Evolutionary conservation across 2,329 filamentous ascomycete species (phyloP), one percentile per base, ranked within the genome.

Genomic region (Colletotrichum chrysophilum): DNA sequence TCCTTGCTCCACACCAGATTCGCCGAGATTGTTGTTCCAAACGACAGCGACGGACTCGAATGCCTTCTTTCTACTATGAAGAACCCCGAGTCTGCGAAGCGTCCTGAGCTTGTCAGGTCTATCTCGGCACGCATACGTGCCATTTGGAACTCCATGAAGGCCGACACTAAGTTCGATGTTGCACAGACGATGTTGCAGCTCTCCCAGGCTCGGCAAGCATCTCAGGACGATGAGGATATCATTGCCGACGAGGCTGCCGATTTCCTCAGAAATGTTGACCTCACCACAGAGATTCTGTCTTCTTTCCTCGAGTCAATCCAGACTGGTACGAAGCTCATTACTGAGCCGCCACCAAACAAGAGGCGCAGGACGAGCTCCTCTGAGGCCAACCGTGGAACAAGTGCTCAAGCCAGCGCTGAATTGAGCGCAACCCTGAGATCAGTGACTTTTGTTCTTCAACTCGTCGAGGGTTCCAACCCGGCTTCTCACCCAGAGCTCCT

Each of bases 401-500:
- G 90, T 43, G 87, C 90, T 16, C 91, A 93, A 77, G 90, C 93
- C 71, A 91, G 92, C 38, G 88, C 90, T 8, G 92, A 95, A 80
- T 85, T 96, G 34, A 91, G 91, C 78, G 89, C 90, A 64, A 90
- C 93, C 8, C 89, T 98, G 77, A 92, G 92, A 79, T 94, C 94
- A 79, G 91, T 96, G 70, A 98, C 96, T 0, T 93, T 98, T 81
- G 94, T 98, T 13, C 88, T 98, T 48, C 96, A 98, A 83, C 86
- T 98, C 30, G 91, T 98, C 18, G 96, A 98, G 81, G 92, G 91
- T 65, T 96, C 96, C 4, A 90, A 92, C 61, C 94, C 95, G 1
- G 93, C 92, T 71, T 89, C 91, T 34, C 94, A 98, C 82, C 92
- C 94, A 0, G 91, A 95, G 80, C 88, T 99, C 52, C 89, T 98